Evolutionary conservation across 768 basidiomycete genomes (phyloP), one percentile per base, ranked within the genome.

Genomic region (Tulasnella sp.): DNA sequence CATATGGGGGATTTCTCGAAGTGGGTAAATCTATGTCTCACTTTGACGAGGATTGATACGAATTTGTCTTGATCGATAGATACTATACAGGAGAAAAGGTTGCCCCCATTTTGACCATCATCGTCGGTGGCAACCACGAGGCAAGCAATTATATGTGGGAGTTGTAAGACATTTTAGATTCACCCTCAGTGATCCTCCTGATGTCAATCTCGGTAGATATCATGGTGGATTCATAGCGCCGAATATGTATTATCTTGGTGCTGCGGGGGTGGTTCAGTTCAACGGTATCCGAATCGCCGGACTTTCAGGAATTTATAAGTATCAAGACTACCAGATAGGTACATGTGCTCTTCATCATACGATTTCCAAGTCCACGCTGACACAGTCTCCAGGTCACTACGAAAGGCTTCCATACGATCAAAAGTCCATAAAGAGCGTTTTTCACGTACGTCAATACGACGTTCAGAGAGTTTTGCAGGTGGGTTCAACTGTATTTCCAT

Each of bases 71-170:
- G 72, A 78, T 24, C 46, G 79, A 71, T 71, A 94, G 93, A 83
- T 99, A 99, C 85, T 98, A 99, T 83, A 92, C 91, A 0, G 95
- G 95, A 0, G 88, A 93, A 83, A 91, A 88, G 83, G 86, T 82
- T n/a, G 96, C 97, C 2, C 96, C 97, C 0, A 85, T 97, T 5
- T 85, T 97, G 84, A 99, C 98, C 0, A 87, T 99, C 18, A 91
- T 99, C 74, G 98, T 99, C 83, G 98, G 98, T 21, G 98, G 98
- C 12, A 99, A 99, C 84, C 98, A 99, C 84, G 98, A 99, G 85
- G 95, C 95, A 1, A 96, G 94, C 31, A 98, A 96, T 82, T 98
- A 98, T 84, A 88, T 99, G 86, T 97, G 95, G 93, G 98, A 99
- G 85, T 85, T 98, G 94, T 95, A 83, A 85, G 93, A 87, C 1